Conservation (phyloP, 345 rosid genomes). For the Clausena lansium region DNA sequence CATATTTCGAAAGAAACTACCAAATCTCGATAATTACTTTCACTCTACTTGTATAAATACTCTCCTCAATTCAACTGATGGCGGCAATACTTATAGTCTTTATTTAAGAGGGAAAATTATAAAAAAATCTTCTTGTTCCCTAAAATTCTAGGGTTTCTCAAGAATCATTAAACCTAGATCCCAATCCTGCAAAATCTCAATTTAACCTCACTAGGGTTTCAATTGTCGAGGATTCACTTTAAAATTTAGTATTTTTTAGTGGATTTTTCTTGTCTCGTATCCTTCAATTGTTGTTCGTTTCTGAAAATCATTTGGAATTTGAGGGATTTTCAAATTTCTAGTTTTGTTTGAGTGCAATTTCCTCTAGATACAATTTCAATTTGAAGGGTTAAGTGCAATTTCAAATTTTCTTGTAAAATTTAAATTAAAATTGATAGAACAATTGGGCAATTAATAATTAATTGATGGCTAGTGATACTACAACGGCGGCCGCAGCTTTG, state of each 20-base stretch:
- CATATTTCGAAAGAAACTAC: not conserved
- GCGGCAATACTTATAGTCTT: not conserved
- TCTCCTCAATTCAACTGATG: not conserved
- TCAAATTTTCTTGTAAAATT: not conserved
- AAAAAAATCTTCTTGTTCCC: not conserved
- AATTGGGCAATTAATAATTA: not conserved
- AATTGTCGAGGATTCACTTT: not conserved
- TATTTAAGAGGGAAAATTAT: not conserved
- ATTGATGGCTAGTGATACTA: not conserved
- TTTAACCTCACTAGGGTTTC: conserved; percentile 1
- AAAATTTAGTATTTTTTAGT: not conserved
- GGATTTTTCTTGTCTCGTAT: not conserved
- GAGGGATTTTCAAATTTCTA: not conserved
- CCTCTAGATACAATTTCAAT: not conserved
- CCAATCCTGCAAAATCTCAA: not conserved
- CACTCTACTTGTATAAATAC: not conserved
- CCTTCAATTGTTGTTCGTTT: not conserved
- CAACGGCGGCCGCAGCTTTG: not conserved
- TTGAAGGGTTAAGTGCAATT: not conserved
- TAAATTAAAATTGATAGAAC: not conserved
- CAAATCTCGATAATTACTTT: not conserved
- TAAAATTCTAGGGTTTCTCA: conserved; percentile 18
- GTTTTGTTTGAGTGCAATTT: not conserved
- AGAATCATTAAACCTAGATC: not conserved
- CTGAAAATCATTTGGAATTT: not conserved